Percentiles rank a stretch among this genome's conserved stretches.
Evolutionary conservation across 2,329 filamentous ascomycete species (phyloP).

Genomic region (Sporothrix schenckii): DNA sequence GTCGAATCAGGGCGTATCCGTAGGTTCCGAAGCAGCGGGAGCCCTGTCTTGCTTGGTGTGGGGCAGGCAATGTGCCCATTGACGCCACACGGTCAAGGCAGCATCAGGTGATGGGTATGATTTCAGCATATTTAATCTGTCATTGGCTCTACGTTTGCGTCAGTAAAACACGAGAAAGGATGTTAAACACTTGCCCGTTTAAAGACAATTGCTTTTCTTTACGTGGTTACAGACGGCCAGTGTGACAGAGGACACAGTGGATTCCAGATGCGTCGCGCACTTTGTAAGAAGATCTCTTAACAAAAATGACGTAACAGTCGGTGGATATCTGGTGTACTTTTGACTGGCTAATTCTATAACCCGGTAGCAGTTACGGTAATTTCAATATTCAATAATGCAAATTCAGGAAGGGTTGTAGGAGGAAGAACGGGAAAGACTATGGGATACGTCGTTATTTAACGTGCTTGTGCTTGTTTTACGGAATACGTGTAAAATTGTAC

Average conservation of each 20-base stretch:
- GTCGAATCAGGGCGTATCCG: background rate
- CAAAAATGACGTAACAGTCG: constrained; percentile 12
- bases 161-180: background rate
- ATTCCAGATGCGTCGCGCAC: background rate
- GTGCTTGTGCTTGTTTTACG: background rate
- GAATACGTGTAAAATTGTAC: too few species aligned
- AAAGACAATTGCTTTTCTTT: background rate
- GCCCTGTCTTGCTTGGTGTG: background rate
- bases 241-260: background rate
- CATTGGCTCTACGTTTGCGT: background rate
- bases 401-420: too few species aligned
- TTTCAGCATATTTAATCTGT: background rate
- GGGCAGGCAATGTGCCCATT: background rate
- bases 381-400: too few species aligned
- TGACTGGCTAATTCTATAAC: too few species aligned
- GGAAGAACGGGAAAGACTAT: too few species aligned
- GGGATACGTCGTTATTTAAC: too few species aligned
- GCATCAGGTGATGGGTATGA: background rate
- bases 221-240: background rate
- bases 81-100: background rate
- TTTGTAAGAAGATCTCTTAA: background rate
- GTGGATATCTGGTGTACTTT: too few species aligned
- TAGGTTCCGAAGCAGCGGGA: background rate
- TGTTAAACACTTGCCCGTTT: background rate
- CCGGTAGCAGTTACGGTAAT: too few species aligned